Evolutionary conservation across 108 stramenopile genomes (phyloP).

Genomic region (Skeletonema marinoi): DNA sequence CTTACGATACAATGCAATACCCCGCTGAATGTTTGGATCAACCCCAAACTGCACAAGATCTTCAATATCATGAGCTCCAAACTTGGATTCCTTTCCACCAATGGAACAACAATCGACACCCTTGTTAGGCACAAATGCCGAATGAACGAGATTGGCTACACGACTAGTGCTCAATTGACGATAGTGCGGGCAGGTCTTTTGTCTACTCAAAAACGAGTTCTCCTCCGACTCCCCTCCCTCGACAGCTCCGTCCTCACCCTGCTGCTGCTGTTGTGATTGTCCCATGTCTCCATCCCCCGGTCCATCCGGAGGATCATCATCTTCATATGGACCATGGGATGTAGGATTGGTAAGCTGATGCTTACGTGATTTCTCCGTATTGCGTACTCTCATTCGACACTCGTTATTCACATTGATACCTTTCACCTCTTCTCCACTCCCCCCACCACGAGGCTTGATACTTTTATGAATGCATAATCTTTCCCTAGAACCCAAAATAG

Average conservation of each 20-base stretch:
- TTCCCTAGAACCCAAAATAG: conserved; percentile 89
- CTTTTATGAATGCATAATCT: conserved; percentile 86
- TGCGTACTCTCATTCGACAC: conserved; percentile 57
- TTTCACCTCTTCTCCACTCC: conserved; percentile 16
- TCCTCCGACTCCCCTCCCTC: conserved; percentile 25
- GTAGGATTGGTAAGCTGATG: conserved; percentile 16
- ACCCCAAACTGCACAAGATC: conserved; percentile 74
- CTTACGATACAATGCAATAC: conserved; percentile 65
- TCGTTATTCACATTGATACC: conserved; percentile 55
- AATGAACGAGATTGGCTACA: conserved; percentile 36
- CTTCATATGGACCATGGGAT: conserved; percentile 43
- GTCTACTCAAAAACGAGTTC: conserved; percentile 13
- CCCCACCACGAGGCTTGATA: conserved; percentile 33
- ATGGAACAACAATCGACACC: conserved; percentile 48
- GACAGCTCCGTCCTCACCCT: conserved; percentile 6
- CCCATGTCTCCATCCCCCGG: conserved; percentile 28
- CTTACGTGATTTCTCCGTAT: conserved; percentile 61
- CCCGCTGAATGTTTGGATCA: conserved; percentile 50
- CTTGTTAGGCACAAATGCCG: conserved; percentile 46
- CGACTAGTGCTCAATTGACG: conserved; percentile 60
- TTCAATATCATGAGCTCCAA: conserved; percentile 82
- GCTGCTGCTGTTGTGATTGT: conserved; percentile 2
- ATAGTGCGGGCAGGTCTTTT: conserved; percentile 71
- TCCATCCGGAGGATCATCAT: conserved; percentile 59
- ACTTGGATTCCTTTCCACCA: conserved; percentile 69